Evolutionary conservation across 2,329 filamentous ascomycete genomes (phyloP).

Genomic region (Alternaria hordeiaustralica): DNA sequence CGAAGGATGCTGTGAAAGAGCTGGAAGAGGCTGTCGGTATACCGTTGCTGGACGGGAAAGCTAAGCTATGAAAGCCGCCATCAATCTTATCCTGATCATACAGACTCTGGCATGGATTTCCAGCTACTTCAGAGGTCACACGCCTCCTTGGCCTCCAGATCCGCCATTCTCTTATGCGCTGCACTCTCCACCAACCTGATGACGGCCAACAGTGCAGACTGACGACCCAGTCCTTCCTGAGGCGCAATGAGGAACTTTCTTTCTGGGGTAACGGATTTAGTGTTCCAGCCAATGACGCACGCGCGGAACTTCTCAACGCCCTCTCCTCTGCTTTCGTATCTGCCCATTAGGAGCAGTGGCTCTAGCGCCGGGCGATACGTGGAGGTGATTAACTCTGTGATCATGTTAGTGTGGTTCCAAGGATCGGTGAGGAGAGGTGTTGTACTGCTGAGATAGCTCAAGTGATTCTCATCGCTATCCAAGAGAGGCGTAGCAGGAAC

Average conservation of each 20-base stretch:
- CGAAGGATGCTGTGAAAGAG: constrained; percentile 80
- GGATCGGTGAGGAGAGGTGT: not conserved
- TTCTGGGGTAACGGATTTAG: not conserved
- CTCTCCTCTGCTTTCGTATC: not conserved
- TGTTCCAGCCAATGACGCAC: not conserved
- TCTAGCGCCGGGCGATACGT: not conserved
- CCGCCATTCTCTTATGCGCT: not conserved
- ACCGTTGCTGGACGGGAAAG: constrained; percentile 59
- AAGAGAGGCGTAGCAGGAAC: not conserved
- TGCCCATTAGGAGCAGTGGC: not conserved
- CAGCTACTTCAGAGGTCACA: not conserved
- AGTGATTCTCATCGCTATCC: not conserved
- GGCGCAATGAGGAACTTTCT: not conserved
- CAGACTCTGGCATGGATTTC: rapidly evolving
- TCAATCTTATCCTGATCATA: not conserved
- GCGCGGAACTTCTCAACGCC: not conserved
- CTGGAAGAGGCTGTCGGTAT: constrained; percentile 79
- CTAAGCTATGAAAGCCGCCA: constrained; percentile 28
- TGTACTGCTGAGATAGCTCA: not conserved
- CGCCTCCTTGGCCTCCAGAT: not conserved
- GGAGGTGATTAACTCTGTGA: not conserved
- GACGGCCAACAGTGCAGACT: not conserved
- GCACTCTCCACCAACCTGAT: not conserved
- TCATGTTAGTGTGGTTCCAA: not conserved
- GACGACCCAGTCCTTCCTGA: not conserved